These are phyloP conservation scores for Leishmania major DNA, from an alignment of 208 protist species.

Conservation along the genomic window DNA sequence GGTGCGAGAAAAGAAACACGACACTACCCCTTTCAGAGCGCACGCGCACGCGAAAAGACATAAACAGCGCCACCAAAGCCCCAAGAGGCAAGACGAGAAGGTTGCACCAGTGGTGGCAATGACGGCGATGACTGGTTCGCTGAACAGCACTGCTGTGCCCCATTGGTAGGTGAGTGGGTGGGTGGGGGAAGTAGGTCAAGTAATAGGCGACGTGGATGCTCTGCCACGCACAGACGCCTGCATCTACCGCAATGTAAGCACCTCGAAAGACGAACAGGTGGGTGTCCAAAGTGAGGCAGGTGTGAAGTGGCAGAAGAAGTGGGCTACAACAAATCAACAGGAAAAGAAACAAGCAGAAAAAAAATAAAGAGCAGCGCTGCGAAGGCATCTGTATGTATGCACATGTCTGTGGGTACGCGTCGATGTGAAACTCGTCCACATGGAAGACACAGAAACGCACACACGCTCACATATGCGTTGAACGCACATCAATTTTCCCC, in stretches of 20 bases:
- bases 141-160: neutral
- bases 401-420: neutral
- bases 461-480: neutral
- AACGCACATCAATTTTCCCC: neutral
- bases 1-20: neutral
- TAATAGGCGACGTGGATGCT: neutral
- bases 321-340: neutral
- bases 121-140: neutral
- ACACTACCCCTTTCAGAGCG: neutral
- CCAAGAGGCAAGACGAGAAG: neutral
- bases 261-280: neutral
- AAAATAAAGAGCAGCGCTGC: neutral
- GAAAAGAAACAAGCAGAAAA: neutral
- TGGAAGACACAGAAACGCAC: neutral
- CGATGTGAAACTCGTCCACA: neutral
- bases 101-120: neutral
- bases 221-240: neutral
- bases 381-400: neutral
- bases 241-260: neutral
- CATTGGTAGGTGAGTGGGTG: neutral
- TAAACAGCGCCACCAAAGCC: neutral
- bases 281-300: neutral
- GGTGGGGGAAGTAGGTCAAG: neutral
- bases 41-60: neutral
- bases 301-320: neutral